These are phyloP conservation scores for Taphrina wiesneri DNA, from an alignment of 1,139 yeast species.

Conservation along the genomic window DNA sequence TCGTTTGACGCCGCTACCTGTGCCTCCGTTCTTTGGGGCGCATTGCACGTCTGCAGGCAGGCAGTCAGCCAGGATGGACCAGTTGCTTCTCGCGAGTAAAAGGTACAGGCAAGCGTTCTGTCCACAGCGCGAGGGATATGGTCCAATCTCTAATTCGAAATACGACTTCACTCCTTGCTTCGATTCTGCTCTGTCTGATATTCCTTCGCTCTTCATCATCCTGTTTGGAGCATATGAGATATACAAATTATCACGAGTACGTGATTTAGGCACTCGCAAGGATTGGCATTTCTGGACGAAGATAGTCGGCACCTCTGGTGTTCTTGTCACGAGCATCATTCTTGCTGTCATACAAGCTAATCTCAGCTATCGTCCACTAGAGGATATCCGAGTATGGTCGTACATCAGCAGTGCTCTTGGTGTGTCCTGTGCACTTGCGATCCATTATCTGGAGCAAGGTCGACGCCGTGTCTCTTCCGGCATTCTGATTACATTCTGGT, in stretches of 20 bases:
- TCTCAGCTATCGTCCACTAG: constrained; percentile 42
- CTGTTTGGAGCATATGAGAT: constrained; percentile 57
- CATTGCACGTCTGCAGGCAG: neutral
- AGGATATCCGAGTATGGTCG: constrained; percentile 54
- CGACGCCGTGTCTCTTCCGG: constrained; percentile 68
- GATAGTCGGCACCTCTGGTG: constrained; percentile 32
- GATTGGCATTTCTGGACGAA: constrained; percentile 40
- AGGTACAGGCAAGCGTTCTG: constrained; percentile 44
- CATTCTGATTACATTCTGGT: constrained; percentile 74
- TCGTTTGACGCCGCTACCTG: neutral
- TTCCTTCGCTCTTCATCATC: constrained; percentile 57
- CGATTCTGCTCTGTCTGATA: constrained; percentile 63
- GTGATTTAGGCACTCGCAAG: constrained; percentile 39
- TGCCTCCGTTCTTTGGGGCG: neutral
- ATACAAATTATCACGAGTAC: constrained; percentile 41
- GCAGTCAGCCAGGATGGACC: constrained; percentile 9
- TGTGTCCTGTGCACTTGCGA: constrained; percentile 54
- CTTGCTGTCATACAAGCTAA: constrained; percentile 35
- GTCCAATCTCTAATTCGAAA: constrained; percentile 59
- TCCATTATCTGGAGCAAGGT: constrained; percentile 73
- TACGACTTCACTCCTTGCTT: constrained; percentile 82
- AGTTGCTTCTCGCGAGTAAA: constrained; percentile 16
- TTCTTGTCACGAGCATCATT: constrained; percentile 21
- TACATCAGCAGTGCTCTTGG: constrained; percentile 50
- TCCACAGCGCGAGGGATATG: constrained; percentile 66